phyloP scores from a whole-genome alignment of 1,284 basidiomycete genomes.

The Phlebopus sp. region DNA sequence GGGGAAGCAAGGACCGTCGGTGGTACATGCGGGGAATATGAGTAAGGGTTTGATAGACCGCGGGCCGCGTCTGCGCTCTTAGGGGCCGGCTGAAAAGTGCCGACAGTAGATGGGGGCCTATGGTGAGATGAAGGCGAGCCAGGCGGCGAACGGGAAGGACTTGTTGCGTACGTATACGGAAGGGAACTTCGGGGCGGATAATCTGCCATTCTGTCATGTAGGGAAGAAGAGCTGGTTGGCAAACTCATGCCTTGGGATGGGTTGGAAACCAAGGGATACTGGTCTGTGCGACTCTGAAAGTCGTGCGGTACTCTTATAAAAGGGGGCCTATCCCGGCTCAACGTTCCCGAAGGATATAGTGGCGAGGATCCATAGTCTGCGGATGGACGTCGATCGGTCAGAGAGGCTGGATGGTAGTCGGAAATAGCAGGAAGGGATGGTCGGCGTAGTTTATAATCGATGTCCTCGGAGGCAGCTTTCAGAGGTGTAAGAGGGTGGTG shows the following conservation, averaged over 20 bases:
- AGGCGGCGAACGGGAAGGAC: conserved; percentile 18
- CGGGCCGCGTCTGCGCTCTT: conserved; percentile 6
- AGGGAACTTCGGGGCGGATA: conserved; percentile 14
- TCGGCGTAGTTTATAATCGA: conserved; percentile 33
- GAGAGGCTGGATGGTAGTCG: conserved; percentile 8
- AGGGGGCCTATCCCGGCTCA: conserved; percentile 11
- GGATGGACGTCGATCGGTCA: conserved; percentile 7
- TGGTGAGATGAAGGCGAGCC: conserved; percentile 14
- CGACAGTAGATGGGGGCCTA: conserved; percentile 19
- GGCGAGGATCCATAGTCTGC: conserved; percentile 5
- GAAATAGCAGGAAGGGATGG: conserved; percentile 24
- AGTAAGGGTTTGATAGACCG: conserved; percentile 2
- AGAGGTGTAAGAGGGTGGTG: conserved; percentile 29
- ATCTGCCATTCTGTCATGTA: conserved; percentile 15
- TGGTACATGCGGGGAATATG: conserved; percentile 12
- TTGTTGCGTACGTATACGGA: conserved; percentile 15
- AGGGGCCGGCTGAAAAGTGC: conserved; percentile 13
- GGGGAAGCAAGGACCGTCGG: conserved; percentile 12
- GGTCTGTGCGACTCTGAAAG: conserved; percentile 13
- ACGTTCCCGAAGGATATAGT: background rate
- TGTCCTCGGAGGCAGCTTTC: conserved; percentile 24
- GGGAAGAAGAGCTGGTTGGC: conserved; percentile 3
- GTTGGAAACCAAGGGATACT: conserved; percentile 10
- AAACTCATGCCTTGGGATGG: background rate
- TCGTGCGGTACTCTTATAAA: conserved; percentile 12